phyloP scores from a whole-genome alignment of 352 stramenopile species.

The Phytophthora sansomeana region DNA sequence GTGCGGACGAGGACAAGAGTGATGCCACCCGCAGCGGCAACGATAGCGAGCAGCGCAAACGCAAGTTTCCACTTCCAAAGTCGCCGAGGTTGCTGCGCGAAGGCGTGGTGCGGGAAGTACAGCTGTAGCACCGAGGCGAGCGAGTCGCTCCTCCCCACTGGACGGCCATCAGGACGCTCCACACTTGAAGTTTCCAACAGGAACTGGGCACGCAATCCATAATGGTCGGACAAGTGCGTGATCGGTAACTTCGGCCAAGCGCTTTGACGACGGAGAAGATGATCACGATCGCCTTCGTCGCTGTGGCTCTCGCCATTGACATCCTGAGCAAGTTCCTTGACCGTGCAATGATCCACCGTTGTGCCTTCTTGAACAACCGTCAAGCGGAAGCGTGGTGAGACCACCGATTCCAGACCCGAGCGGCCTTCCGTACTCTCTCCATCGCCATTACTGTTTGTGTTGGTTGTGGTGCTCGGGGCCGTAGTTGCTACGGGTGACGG shows the following conservation, averaged over 20 bases:
- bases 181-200: slow-evolving; percentile 53
- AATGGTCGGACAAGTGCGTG: slow-evolving; percentile 86
- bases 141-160: slow-evolving; percentile 33
- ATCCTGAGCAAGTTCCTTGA: slow-evolving; percentile 45
- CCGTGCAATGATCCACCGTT: slow-evolving; percentile 63
- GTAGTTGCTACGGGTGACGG: slow-evolving; percentile 1
- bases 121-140: slow-evolving; percentile 72
- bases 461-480: slow-evolving; percentile 14
- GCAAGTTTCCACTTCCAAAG: slow-evolving; percentile 80
- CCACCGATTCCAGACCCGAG: slow-evolving; percentile 19
- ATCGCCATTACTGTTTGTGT: slow-evolving; percentile 16
- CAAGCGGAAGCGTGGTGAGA: slow-evolving; percentile 44
- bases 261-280: slow-evolving; percentile 15
- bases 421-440: slow-evolving; percentile 31
- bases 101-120: slow-evolving; percentile 70
- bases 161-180: slow-evolving; percentile 51
- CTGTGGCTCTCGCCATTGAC: slow-evolving; percentile 22
- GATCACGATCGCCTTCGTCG: slow-evolving; percentile 20
- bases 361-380: slow-evolving; percentile 52
- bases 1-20: slow-evolving; percentile 24
- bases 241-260: slow-evolving; percentile 50
- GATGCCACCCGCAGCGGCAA: slow-evolving; percentile 30
- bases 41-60: slow-evolving; percentile 51
- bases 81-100: slow-evolving; percentile 57
- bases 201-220: slow-evolving; percentile 67